Evolutionary conservation across 805 yeast genomes (phyloP).

Genomic region (Cyberlindnera subsufficiens): DNA sequence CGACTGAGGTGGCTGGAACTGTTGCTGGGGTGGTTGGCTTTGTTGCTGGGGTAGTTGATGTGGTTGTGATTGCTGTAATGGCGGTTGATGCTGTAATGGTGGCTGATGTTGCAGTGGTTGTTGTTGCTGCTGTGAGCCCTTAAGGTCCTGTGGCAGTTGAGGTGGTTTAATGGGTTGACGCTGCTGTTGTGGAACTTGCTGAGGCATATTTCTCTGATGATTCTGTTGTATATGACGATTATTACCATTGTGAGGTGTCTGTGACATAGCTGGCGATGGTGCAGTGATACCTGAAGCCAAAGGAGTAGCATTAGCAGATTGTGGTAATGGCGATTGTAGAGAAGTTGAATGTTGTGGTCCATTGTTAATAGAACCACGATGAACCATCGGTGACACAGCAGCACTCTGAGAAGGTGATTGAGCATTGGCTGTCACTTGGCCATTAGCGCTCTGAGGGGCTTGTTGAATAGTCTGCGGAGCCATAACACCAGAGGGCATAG

Average conservation of each 20-base stretch:
- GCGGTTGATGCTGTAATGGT: neutral
- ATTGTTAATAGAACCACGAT: conserved; percentile 1
- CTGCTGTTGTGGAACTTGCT: conserved; percentile 5
- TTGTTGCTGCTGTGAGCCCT: neutral
- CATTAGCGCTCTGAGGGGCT: neutral
- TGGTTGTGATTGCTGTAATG: neutral
- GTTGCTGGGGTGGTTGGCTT: neutral
- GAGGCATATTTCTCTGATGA: neutral
- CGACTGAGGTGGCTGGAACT: neutral
- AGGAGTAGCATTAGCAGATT: conserved; percentile 15
- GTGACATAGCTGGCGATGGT: conserved; percentile 12
- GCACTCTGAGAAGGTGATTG: neutral
- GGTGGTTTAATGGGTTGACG: neutral
- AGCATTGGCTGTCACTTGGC: neutral
- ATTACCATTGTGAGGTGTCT: neutral
- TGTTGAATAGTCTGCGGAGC: neutral
- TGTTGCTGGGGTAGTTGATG: neutral
- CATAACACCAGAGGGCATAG: conserved; percentile 1
- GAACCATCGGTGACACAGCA: neutral
- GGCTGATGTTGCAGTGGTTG: neutral
- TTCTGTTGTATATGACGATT: conserved; percentile 4
- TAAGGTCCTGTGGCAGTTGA: neutral
- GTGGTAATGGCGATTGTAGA: conserved; percentile 20
- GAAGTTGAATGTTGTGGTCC: conserved; percentile 6
- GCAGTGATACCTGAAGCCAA: conserved; percentile 7